These are phyloP conservation scores for Boletus pseudo-olivaceus DNA, from an alignment of 768 basidiomycete species.

Conservation along the genomic window DNA sequence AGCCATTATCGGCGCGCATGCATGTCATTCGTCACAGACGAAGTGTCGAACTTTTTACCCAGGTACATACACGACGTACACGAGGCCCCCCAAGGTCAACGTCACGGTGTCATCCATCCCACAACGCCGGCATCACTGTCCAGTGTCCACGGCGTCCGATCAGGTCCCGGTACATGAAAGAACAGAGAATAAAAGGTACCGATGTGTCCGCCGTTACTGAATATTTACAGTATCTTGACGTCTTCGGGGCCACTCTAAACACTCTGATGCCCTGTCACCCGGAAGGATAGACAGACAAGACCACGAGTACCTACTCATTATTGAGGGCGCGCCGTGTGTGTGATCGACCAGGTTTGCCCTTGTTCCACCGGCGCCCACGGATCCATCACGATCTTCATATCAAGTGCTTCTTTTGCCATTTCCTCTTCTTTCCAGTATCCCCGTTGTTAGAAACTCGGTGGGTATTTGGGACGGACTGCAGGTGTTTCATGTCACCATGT, in stretches of 20 bases:
- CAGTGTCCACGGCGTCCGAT: neutral
- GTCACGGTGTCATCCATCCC: neutral
- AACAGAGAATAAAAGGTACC: neutral
- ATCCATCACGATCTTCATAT: neutral
- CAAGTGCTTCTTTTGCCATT: neutral
- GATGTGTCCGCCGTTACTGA: neutral
- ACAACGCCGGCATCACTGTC: neutral
- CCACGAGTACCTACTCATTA: neutral
- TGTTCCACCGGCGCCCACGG: neutral
- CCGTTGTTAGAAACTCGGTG: neutral
- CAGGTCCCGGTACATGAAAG: neutral
- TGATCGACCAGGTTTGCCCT: neutral
- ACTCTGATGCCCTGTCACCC: neutral
- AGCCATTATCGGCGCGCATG: conserved; percentile 2
- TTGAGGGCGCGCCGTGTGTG: neutral
- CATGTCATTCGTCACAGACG: conserved; percentile 1
- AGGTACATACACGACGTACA: neutral
- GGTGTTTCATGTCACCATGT: neutral
- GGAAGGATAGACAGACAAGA: neutral
- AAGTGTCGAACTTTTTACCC: neutral
- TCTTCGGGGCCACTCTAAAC: neutral
- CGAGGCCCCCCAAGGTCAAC: neutral
- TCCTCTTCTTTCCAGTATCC: neutral
- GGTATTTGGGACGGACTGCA: neutral
- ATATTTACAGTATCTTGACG: neutral